phyloP scores from a whole-genome alignment of 306 rosid genomes.

The Citrullus mucosospermus region DNA sequence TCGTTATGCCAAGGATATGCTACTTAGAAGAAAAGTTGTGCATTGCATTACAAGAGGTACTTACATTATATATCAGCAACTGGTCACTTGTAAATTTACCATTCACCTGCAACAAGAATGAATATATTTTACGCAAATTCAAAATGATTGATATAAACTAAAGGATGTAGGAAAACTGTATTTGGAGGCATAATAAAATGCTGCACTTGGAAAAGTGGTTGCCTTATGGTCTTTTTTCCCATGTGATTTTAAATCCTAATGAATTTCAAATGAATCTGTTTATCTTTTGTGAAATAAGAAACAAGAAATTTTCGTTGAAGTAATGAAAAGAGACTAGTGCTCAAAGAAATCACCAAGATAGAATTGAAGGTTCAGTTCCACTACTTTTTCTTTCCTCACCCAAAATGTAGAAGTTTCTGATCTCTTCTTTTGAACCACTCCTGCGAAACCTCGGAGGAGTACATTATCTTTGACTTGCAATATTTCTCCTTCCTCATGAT shows the following conservation, averaged over 20 bases:
- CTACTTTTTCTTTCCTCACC: too few species aligned
- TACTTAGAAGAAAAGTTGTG: not conserved
- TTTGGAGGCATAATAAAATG: not conserved
- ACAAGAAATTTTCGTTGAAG: too few species aligned
- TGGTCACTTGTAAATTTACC: conserved; percentile 83
- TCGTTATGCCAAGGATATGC: not conserved
- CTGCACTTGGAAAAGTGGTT: not conserved
- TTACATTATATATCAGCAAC: conserved; percentile 57
- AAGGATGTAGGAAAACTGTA: not conserved
- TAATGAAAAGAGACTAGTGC: too few species aligned
- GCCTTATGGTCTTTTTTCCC: not conserved
- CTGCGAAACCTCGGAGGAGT: too few species aligned
- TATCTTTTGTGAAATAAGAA: too few species aligned
- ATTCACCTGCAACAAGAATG: conserved; percentile 46
- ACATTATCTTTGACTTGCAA: too few species aligned
- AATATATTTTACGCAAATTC: not conserved
- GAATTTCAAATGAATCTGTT: not conserved
- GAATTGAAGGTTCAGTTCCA: too few species aligned
- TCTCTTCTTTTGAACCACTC: too few species aligned
- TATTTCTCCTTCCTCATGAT: too few species aligned
- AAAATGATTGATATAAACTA: conserved; percentile 3
- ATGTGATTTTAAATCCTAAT: not conserved
- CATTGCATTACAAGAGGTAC: conserved; percentile 13
- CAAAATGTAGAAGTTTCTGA: too few species aligned
- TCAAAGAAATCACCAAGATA: too few species aligned